Conservation (phyloP, 1,284 basidiomycete species). For the Ustilago cynodontis region DNA sequence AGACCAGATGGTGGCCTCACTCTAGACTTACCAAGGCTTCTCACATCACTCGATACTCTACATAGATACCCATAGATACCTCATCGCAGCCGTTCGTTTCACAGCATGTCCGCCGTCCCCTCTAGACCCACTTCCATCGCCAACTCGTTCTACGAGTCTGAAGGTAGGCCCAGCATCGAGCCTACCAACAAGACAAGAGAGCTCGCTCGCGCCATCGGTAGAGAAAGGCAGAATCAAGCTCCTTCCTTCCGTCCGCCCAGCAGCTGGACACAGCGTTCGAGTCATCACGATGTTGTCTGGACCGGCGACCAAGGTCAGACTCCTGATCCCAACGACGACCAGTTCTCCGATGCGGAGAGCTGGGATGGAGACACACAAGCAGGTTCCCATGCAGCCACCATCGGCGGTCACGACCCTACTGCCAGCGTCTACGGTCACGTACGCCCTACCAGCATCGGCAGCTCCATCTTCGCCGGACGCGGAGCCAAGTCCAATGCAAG, state of each 20-base stretch:
- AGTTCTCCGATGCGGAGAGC: conserved; percentile 58
- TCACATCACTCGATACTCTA: not conserved
- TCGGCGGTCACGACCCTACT: conserved; percentile 22
- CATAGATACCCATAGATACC: not conserved
- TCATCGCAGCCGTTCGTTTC: not conserved
- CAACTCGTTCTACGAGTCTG: conserved; percentile 51
- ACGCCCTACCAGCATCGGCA: conserved; percentile 52
- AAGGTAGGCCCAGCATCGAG: conserved; percentile 41
- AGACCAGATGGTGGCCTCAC: conserved; percentile 7
- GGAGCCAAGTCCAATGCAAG: conserved; percentile 35
- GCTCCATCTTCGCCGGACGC: conserved; percentile 59
- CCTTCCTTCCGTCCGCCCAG: conserved; percentile 51
- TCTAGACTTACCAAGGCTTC: not conserved
- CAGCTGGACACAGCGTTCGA: conserved; percentile 42
- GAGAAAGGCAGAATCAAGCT: conserved; percentile 24
- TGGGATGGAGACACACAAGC: conserved; percentile 49
- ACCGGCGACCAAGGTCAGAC: conserved; percentile 29
- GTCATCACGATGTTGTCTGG: conserved; percentile 57
- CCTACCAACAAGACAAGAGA: conserved; percentile 35
- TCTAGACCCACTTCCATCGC: conserved; percentile 28
- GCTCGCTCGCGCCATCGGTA: conserved; percentile 46
- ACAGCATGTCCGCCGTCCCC: conserved; percentile 39
- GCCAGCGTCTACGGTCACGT: conserved; percentile 50
- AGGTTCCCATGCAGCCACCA: conserved; percentile 25
- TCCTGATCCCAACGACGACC: conserved; percentile 38